These are phyloP conservation scores for Candida odintsovae DNA, from an alignment of 805 yeast genomes.

Conservation along the genomic window DNA sequence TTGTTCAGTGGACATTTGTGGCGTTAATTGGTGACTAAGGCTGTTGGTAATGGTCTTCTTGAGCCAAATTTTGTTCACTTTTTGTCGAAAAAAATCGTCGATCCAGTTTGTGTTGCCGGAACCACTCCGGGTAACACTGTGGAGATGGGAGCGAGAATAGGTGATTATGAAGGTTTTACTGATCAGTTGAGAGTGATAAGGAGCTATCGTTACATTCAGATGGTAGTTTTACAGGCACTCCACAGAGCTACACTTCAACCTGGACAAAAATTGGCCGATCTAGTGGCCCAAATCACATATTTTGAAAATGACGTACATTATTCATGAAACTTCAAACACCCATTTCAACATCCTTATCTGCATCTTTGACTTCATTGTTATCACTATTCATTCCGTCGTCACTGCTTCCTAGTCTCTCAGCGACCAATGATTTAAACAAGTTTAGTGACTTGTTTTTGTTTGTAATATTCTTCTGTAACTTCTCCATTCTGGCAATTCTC, in stretches of 20 bases:
- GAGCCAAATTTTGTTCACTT: not conserved
- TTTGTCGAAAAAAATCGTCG: not conserved
- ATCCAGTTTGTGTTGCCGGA: not conserved
- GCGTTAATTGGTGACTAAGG: no score
- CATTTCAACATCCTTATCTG: not conserved
- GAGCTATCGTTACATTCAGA: no score
- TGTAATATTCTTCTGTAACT: conserved; percentile 27
- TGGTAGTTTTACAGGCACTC: no score
- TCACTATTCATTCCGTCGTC: not conserved
- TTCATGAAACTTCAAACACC: not conserved
- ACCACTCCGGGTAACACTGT: not conserved
- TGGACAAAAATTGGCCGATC: no score
- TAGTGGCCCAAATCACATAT: no score
- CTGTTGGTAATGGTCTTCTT: no score
- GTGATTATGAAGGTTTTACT: no score
- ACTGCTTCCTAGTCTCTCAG: conserved; percentile 4
- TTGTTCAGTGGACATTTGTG: not conserved
- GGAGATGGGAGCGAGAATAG: not conserved
- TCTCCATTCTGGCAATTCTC: conserved; percentile 28
- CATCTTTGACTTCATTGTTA: not conserved
- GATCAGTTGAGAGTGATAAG: no score
- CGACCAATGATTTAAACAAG: conserved; percentile 18
- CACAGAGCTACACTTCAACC: no score
- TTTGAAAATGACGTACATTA: no score
- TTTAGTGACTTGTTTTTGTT: conserved; percentile 23